These are phyloP conservation scores for Chytriomyces sp. DNA, from an alignment of 192 early-diverging fungal species.

Conservation along the genomic window DNA sequence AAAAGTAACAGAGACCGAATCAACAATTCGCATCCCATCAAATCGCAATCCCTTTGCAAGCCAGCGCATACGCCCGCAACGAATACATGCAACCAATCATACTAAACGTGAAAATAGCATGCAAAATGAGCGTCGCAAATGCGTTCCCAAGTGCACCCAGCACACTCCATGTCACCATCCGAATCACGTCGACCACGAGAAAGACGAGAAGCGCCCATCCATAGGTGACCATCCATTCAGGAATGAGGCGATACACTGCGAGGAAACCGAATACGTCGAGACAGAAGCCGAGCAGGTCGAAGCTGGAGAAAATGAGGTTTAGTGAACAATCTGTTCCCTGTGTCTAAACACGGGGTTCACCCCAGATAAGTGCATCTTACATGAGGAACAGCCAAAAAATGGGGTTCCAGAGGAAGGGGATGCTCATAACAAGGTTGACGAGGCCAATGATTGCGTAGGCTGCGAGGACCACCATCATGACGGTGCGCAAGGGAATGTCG, in stretches of 20 bases:
- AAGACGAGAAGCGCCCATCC: constrained; percentile 19
- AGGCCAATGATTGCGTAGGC: constrained; percentile 9
- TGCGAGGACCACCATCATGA: constrained; percentile 18
- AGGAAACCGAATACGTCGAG: constrained; percentile 3
- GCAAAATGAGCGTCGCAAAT: constrained; percentile 5
- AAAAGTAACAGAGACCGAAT: neutral
- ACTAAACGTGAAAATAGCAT: neutral
- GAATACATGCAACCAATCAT: constrained; percentile 3
- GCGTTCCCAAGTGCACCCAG: neutral
- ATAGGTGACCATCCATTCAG: constrained; percentile 15
- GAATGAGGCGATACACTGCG: constrained; percentile 11
- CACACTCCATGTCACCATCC: neutral
- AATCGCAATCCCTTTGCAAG: neutral
- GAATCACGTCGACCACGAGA: constrained; percentile 5
- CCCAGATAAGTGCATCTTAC: neutral
- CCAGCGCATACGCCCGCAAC: constrained; percentile 8
- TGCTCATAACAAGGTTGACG: neutral
- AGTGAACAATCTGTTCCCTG: neutral
- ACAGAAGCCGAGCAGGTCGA: constrained; percentile 1
- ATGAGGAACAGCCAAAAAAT: constrained; percentile 21
- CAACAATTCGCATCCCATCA: neutral
- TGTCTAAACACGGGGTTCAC: neutral
- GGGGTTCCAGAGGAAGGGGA: constrained; percentile 5
- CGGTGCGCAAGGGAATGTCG: neutral
- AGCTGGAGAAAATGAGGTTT: neutral